These are phyloP conservation scores for Populus tremula DNA, from an alignment of 345 rosid species.

Conservation along the genomic window DNA sequence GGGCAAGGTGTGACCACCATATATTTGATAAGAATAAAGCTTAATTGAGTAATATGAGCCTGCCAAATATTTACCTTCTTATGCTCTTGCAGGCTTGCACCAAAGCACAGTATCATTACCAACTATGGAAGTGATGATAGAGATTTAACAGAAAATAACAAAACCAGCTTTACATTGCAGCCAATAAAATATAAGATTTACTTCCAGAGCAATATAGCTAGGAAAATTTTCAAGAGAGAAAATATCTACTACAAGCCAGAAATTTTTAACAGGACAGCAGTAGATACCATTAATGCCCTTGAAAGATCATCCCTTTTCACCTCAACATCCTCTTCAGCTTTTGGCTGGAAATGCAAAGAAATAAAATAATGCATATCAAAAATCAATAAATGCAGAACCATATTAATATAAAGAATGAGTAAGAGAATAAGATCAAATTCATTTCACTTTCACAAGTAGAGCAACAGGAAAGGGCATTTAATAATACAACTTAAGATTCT, in stretches of 20 bases:
- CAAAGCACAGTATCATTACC: too few relatives aligned
- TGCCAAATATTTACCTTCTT: too few relatives aligned
- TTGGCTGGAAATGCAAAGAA: conserved; percentile 42
- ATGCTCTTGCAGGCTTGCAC: too few relatives aligned
- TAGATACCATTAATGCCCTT: conserved; percentile 62
- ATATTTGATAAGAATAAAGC: too few relatives aligned
- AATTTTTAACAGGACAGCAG: conserved; percentile 7
- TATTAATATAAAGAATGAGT: background rate
- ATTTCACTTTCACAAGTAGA: background rate
- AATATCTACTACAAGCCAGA: background rate
- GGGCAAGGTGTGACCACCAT: too few relatives aligned
- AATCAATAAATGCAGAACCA: conserved; percentile 11
- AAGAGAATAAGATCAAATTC: background rate
- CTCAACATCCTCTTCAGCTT: conserved; percentile 51
- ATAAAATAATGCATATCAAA: conserved; percentile 13
- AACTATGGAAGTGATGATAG: too few relatives aligned
- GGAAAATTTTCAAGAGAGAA: too few relatives aligned
- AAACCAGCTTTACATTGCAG: too few relatives aligned
- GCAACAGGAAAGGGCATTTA: conserved; percentile 1
- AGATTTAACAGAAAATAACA: too few relatives aligned
- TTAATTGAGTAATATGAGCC: too few relatives aligned
- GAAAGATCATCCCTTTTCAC: conserved; percentile 75
- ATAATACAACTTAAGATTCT: background rate
- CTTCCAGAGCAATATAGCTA: too few relatives aligned
- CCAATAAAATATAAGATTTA: too few relatives aligned